Conservation (phyloP, 2,329 filamentous ascomycete genomes). For the Alternaria rosae region DNA sequence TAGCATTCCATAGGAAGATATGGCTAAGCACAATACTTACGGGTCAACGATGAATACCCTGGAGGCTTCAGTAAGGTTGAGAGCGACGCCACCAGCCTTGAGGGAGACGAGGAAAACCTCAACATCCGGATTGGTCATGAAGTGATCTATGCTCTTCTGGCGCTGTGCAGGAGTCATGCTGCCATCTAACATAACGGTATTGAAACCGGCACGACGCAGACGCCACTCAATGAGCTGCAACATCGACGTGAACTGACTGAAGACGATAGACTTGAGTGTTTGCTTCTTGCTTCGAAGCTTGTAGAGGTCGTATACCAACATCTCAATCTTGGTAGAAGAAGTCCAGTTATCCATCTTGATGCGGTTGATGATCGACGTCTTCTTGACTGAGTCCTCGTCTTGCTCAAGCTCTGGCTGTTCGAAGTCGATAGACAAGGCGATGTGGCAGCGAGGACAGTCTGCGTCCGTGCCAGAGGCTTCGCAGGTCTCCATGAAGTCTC, state of each 20-base stretch:
- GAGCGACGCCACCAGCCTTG: slow-evolving; percentile 92
- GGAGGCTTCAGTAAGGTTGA: slow-evolving; percentile 94
- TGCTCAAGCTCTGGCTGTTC: slow-evolving; percentile 96
- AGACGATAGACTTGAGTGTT: slow-evolving; percentile 96
- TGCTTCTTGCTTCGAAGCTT: slow-evolving; percentile 90
- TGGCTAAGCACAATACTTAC: slow-evolving; percentile 61
- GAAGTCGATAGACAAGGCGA: slow-evolving; percentile 85
- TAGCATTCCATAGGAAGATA: slow-evolving; percentile 23
- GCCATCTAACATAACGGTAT: slow-evolving; percentile 96
- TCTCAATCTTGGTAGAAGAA: slow-evolving; percentile 96
- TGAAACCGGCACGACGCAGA: slow-evolving; percentile 93
- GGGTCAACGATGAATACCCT: slow-evolving; percentile 96
- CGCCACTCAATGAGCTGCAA: slow-evolving; percentile 97
- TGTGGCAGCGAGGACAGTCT: slow-evolving; percentile 91
- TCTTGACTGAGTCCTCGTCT: slow-evolving; percentile 85
- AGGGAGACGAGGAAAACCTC: slow-evolving; percentile 96
- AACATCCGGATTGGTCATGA: slow-evolving; percentile 93
- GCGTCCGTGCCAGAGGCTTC: slow-evolving; percentile 65
- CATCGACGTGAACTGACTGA: slow-evolving; percentile 98
- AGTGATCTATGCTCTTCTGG: slow-evolving; percentile 92
- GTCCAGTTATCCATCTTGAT: slow-evolving; percentile 99
- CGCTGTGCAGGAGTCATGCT: slow-evolving; percentile 95
- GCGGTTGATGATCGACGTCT: slow-evolving; percentile 96
- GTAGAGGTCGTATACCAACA: slow-evolving; percentile 93
- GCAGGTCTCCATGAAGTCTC: slow-evolving; percentile 80